phyloP scores from a whole-genome alignment of 2,329 filamentous ascomycete species.

The Myriosclerotinia curreyana region DNA sequence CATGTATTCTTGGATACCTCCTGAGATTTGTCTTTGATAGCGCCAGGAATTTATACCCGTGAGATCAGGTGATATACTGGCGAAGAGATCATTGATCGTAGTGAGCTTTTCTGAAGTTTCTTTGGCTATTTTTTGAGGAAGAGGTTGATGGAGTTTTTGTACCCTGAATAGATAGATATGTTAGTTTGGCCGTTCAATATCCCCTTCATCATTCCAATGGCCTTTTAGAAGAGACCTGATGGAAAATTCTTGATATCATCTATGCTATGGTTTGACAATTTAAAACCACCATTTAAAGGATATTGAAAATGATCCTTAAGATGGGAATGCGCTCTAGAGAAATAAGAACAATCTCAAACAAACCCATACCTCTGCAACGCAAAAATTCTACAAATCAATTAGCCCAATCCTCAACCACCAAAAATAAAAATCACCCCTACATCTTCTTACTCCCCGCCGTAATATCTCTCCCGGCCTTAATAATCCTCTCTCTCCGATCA shows the following conservation, averaged over 20 bases:
- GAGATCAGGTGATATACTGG: conserved; percentile 67
- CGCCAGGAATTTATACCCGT: conserved; percentile 76
- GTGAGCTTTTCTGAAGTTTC: conserved; percentile 67
- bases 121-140: conserved; percentile 67
- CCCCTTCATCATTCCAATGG: too few species aligned
- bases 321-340: neutral
- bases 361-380: conserved; percentile 67
- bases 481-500: conserved; percentile 83
- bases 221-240: too few species aligned
- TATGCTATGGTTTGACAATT: too few species aligned
- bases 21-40: conserved; percentile 73
- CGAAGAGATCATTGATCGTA: conserved; percentile 69
- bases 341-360: neutral
- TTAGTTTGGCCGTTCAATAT: neutral
- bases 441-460: conserved; percentile 97
- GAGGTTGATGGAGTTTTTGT: conserved; percentile 56
- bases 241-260: too few species aligned
- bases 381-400: conserved; percentile 62
- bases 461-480: conserved; percentile 89
- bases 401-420: conserved; percentile 1
- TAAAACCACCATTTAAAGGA: too few species aligned
- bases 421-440: conserved; percentile 50
- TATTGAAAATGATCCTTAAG: too few species aligned
- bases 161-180: conserved; percentile 56
- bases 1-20: conserved; percentile 88